phyloP scores from a whole-genome alignment of 2,329 filamentous ascomycete species.

The Colletotrichum sp. region DNA sequence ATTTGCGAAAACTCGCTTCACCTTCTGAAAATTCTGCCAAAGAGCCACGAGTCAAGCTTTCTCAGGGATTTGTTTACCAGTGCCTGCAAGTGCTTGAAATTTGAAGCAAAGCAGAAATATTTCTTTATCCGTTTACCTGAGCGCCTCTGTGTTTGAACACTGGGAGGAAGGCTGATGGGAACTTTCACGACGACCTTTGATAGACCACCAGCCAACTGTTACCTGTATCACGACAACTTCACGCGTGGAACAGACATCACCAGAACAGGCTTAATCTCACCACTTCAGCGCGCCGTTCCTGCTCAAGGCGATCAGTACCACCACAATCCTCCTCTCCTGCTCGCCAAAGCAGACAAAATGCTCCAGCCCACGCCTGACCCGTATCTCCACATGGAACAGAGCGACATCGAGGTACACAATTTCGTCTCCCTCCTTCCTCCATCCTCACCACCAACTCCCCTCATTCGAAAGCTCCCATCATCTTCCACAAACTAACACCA shows the following conservation, averaged over 20 bases:
- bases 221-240: neutral
- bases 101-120: neutral
- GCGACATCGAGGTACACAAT: neutral
- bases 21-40: neutral
- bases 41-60: neutral
- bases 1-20: neutral
- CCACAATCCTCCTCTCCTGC: neutral
- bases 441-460: neutral
- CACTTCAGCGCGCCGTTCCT: neutral
- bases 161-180: neutral
- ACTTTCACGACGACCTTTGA: neutral
- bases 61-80: neutral
- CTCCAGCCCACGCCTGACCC: neutral
- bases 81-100: neutral
- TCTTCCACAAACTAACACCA: neutral
- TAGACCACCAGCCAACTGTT: neutral
- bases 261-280: neutral
- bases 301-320: rapidly evolving
- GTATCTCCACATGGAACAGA: neutral
- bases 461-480: neutral
- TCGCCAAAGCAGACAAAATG: neutral
- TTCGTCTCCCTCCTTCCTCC: neutral
- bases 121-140: rapidly evolving
- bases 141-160: neutral
- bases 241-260: neutral